These are phyloP conservation scores for Colletotrichum sojae DNA, from an alignment of 2,329 filamentous ascomycete genomes.

Conservation along the genomic window DNA sequence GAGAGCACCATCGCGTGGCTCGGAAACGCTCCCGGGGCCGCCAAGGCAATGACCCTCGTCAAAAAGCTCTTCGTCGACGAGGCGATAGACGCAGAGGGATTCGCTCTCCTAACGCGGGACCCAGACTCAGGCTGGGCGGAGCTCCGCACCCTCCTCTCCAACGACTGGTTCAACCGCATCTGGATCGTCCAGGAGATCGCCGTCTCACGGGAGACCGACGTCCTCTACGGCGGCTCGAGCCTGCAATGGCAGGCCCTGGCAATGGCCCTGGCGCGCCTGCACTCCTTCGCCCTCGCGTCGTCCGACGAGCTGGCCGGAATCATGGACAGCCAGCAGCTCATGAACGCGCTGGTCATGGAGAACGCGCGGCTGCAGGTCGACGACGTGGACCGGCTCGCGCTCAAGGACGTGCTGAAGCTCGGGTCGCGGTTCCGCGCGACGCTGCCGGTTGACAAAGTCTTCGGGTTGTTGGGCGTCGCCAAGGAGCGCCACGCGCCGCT, in stretches of 20 bases:
- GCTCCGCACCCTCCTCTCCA: not conserved
- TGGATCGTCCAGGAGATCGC: conserved; percentile 14
- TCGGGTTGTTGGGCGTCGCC: not conserved
- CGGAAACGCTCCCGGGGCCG: not conserved
- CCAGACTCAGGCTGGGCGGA: not conserved
- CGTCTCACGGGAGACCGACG: not conserved
- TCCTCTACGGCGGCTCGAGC: not conserved
- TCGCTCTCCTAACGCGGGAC: not conserved
- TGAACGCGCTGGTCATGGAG: conserved; percentile 9
- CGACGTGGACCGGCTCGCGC: not conserved
- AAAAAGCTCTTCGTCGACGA: not conserved
- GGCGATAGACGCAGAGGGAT: not conserved
- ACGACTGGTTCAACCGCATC: conserved; percentile 4
- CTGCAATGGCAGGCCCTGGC: not conserved
- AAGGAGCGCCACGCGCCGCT: conserved; percentile 14
- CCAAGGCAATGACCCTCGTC: not conserved
- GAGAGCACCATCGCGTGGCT: conserved; percentile 6
- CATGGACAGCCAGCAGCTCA: conserved; percentile 1
- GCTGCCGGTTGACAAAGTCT: conserved; percentile 11
- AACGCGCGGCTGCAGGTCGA: conserved; percentile 1
- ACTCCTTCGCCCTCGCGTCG: not conserved
- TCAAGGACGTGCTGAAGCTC: conserved; percentile 11
- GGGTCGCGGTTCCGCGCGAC: not conserved
- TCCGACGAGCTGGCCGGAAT: not conserved
- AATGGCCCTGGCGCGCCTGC: not conserved